Base-by-base conservation (phyloP, 192 early-diverging fungal species). In the Podila horticola region DNA sequence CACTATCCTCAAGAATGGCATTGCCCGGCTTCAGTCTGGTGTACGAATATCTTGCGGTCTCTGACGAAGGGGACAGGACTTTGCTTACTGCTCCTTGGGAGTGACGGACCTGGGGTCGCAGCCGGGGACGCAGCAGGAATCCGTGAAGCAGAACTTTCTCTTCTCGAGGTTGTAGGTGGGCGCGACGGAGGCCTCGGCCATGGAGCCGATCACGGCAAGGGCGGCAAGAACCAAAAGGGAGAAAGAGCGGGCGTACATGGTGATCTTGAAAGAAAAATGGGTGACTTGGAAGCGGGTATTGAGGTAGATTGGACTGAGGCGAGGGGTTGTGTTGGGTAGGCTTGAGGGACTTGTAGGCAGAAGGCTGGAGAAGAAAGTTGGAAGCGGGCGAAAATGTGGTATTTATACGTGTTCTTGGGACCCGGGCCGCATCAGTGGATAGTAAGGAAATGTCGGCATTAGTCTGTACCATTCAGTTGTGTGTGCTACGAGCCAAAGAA, bases 91-190 rank as follows among this genome's bases (percentile, higher is more conserved):
- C 52, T 24, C 19, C 5, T 24, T 22, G 52, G 52, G 52, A 22
- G 52, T 55, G 24, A 26, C 52, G n/a, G 24, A 19, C 52, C 0
- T 24, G 6, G 52, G 52, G 22, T 55, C 17, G 52, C 52, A 55
- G 5, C 5, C 4, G 24, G 52, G 52, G 52, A 55, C 52, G 22
- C 52, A 55, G 52, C 52, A 55, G 52, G 2, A 3, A 12, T n/a
- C 52, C 4, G 52, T 55, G 52, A 55, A 55, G n/a, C 52, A 55
- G 52, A 55, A 55, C 52, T 55, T 55, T 55, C 52, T 55, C 52
- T 55, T 55, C 52, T 55, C 52, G 24, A 55, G 52, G n/a, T 55
- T 55, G 52, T 9, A 55, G 22, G 52, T 24, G 24, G 52, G 52
- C 8, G 52, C 52, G 17, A 26, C 8, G 52, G 52, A 9, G 52